Base-by-base conservation (phyloP, 1,139 yeast genomes). In the Blastobotrys petasosporus region DNA sequence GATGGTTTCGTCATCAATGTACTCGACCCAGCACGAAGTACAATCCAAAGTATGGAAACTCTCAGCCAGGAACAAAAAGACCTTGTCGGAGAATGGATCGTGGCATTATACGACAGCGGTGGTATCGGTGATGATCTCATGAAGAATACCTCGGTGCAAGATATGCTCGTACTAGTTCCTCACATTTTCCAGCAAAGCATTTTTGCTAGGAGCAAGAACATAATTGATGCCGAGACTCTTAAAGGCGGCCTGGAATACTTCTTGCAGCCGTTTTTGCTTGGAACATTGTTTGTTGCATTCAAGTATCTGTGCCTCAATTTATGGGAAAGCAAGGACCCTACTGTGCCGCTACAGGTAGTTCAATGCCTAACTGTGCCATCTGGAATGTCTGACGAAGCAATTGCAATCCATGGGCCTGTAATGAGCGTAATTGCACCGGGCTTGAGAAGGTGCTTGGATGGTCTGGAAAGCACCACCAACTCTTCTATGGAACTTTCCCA, bases 121-220 rank as follows among this genome's bases (percentile, higher is more conserved):
- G 95, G 96, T 2, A 77, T 90, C 37, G 80, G 95, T 0, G 97
- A 90, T 62, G 90, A 84, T 32, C 67, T 88, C 47, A 79, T 88
- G 59, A 77, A 80, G 54, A 70, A 80, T 4, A 77, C 86, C 2
- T 71, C 80, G 15, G 76, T 84, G 20, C 78, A 80, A 55, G 92
- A 85, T 49, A 76, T 85, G 42, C 77, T 84, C 50, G 73, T 74
- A 36, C 63, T 90, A 39, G 75, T 87, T 12, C 94, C 96, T 0
- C 70, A 78, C 4, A 77, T 90, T 11, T 79, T 86, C 56, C 80
- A 80, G 51, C 94, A 87, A 60, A 82, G 87, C 0, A 70, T 86
- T 4, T 62, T 73, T 16, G 88, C 95, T 0, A 70, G 79, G 43
- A 74, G 75, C 31, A 61, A 73, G 15, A 79, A 79, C 1, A 68